Evolutionary conservation across 1,284 basidiomycete species (phyloP).

Genomic region (Laetiporus sulphureus): DNA sequence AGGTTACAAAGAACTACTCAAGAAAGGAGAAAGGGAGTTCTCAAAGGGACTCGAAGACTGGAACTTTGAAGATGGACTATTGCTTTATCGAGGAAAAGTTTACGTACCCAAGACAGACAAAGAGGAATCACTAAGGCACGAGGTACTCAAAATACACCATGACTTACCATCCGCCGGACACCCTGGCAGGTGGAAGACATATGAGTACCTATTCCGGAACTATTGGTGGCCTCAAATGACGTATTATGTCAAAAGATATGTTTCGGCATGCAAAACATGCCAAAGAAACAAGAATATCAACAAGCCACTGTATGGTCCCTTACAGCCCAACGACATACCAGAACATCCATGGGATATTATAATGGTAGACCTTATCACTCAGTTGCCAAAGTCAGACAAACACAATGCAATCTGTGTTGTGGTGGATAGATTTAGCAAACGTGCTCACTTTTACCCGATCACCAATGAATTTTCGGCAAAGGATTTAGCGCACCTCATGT

Average conservation of each 20-base stretch:
- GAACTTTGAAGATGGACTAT: slow-evolving; percentile 15
- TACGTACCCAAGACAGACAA: slow-evolving; percentile 23
- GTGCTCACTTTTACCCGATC: slow-evolving; percentile 26
- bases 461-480: slow-evolving; percentile 19
- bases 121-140: slow-evolving; percentile 13
- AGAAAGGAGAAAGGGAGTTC: background rate
- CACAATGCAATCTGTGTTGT: slow-evolving; percentile 28
- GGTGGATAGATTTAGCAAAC: slow-evolving; percentile 13
- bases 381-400: slow-evolving; percentile 26
- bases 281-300: slow-evolving; percentile 2
- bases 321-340: slow-evolving; percentile 16
- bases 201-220: background rate
- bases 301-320: background rate
- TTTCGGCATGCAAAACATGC: slow-evolving; percentile 22
- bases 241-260: slow-evolving; percentile 13
- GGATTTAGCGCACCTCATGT: slow-evolving; percentile 20
- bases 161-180: slow-evolving; percentile 27
- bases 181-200: slow-evolving; percentile 20
- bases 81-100: slow-evolving; percentile 22
- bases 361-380: slow-evolving; percentile 32
- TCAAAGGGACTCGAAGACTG: background rate
- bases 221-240: background rate
- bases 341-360: slow-evolving; percentile 28
- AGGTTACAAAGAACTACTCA: background rate
- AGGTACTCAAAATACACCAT: slow-evolving; percentile 23